phyloP scores from a whole-genome alignment of 805 yeast genomes.

The Candida nitratophila region DNA sequence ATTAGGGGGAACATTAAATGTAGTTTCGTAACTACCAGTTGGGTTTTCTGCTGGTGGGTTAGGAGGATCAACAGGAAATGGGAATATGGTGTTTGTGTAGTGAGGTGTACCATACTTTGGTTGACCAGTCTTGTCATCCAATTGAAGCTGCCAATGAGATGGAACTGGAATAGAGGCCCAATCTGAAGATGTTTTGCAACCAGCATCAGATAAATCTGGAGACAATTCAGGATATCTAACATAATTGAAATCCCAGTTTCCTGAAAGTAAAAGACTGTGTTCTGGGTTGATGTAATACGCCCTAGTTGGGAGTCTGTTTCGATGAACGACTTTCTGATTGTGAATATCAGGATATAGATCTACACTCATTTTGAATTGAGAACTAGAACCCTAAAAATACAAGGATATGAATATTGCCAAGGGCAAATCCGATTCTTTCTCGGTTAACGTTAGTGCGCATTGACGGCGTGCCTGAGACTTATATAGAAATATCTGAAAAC shows the following conservation, averaged over 20 bases:
- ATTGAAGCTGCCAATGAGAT: constrained; percentile 29
- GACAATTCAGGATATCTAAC: constrained; percentile 1
- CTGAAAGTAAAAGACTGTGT: not conserved
- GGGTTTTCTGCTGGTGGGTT: constrained; percentile 26
- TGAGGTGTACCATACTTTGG: constrained; percentile 26
- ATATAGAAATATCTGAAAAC: too few relatives aligned
- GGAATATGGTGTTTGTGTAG: constrained; percentile 27
- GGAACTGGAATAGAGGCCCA: constrained; percentile 22
- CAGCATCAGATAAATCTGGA: not conserved
- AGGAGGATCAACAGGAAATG: constrained; percentile 28
- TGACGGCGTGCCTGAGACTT: too few relatives aligned
- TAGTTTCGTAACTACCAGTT: constrained; percentile 25
- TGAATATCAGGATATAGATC: not conserved
- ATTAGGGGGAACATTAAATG: constrained; percentile 15
- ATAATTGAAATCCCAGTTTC: constrained; percentile 1
- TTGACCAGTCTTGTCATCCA: not conserved
- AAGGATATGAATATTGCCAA: too few relatives aligned
- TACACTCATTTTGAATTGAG: not conserved
- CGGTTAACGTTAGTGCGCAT: too few relatives aligned
- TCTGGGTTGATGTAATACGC: not conserved
- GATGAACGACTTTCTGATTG: not conserved
- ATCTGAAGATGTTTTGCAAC: not conserved
- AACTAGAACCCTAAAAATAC: too few relatives aligned
- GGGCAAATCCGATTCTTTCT: too few relatives aligned
- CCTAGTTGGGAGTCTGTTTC: not conserved